Conservation (phyloP, 1,284 basidiomycete species). For the Tremellales sp. region DNA sequence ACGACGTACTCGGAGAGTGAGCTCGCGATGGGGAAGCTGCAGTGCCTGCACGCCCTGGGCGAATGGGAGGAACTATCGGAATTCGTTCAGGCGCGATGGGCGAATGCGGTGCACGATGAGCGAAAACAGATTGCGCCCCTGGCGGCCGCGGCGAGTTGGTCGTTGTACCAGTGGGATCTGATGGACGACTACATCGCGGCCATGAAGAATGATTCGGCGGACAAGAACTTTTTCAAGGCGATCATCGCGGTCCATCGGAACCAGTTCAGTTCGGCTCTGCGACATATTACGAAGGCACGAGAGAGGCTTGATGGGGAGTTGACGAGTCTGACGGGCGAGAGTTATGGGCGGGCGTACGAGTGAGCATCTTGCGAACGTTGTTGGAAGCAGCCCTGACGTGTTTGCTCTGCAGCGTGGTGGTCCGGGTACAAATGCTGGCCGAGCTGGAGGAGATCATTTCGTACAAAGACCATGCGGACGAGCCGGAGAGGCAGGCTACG, state of each 20-base stretch:
- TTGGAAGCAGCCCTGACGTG: constrained; percentile 17
- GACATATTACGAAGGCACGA: constrained; percentile 90
- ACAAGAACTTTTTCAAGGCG: constrained; percentile 92
- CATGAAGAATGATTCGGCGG: constrained; percentile 91
- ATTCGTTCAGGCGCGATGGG: constrained; percentile 87
- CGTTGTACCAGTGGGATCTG: constrained; percentile 91
- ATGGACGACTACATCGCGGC: constrained; percentile 98
- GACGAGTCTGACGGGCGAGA: constrained; percentile 88
- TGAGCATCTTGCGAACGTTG: constrained; percentile 46
- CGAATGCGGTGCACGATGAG: constrained; percentile 75
- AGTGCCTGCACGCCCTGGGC: constrained; percentile 92
- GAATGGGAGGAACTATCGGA: constrained; percentile 93
- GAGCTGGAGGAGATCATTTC: constrained; percentile 97
- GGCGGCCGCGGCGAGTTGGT: constrained; percentile 97
- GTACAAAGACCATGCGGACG: constrained; percentile 92
- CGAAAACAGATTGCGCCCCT: constrained; percentile 90
- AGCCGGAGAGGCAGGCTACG: constrained; percentile 80
- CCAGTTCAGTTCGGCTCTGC: constrained; percentile 85
- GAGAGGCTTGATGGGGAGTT: constrained; percentile 91
- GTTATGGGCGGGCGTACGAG: constrained; percentile 95
- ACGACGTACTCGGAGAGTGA: constrained; percentile 63
- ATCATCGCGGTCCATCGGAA: constrained; percentile 95
- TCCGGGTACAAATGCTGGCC: constrained; percentile 97
- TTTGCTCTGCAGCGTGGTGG: constrained; percentile 73
- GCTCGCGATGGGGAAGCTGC: constrained; percentile 78